These are phyloP conservation scores for Tremellales sp. DNA, from an alignment of 1,284 basidiomycete genomes.

Conservation along the genomic window DNA sequence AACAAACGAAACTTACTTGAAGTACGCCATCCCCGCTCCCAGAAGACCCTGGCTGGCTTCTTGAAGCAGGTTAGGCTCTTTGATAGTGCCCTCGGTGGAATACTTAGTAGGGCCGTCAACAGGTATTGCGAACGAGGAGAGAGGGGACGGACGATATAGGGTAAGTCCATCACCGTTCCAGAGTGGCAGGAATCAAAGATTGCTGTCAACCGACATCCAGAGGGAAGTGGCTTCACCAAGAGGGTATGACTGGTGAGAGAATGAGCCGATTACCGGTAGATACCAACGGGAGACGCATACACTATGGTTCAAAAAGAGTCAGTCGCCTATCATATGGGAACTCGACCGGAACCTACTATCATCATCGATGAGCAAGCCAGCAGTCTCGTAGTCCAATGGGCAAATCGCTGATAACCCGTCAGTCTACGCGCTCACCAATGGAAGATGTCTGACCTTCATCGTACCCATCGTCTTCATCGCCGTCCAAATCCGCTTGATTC, in stretches of 20 bases:
- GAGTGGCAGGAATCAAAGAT: conserved; percentile 67
- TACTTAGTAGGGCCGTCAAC: conserved; percentile 54
- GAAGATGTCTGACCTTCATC: conserved; percentile 53
- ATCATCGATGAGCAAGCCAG: conserved; percentile 77
- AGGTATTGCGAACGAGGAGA: not conserved
- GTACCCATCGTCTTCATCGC: conserved; percentile 57
- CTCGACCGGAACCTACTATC: conserved; percentile 51
- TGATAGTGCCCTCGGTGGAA: conserved; percentile 87
- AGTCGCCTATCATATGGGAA: not conserved
- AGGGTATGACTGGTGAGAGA: conserved; percentile 46
- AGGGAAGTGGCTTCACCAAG: conserved; percentile 62
- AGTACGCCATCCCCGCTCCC: conserved; percentile 37
- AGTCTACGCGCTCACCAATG: not conserved
- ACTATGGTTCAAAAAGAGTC: conserved; percentile 1
- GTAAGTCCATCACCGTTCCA: conserved; percentile 51
- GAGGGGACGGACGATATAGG: conserved; percentile 53
- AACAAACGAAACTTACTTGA: conserved; percentile 13
- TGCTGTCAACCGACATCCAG: conserved; percentile 80
- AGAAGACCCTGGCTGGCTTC: conserved; percentile 73
- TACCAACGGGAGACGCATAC: not conserved
- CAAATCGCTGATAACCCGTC: conserved; percentile 65
- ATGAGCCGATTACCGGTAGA: not conserved
- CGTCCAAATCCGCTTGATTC: conserved; percentile 65
- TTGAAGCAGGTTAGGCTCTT: conserved; percentile 78
- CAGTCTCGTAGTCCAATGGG: conserved; percentile 68